phyloP scores from a whole-genome alignment of 83 land plant genomes.

The Diphasiastrum complanatum region DNA sequence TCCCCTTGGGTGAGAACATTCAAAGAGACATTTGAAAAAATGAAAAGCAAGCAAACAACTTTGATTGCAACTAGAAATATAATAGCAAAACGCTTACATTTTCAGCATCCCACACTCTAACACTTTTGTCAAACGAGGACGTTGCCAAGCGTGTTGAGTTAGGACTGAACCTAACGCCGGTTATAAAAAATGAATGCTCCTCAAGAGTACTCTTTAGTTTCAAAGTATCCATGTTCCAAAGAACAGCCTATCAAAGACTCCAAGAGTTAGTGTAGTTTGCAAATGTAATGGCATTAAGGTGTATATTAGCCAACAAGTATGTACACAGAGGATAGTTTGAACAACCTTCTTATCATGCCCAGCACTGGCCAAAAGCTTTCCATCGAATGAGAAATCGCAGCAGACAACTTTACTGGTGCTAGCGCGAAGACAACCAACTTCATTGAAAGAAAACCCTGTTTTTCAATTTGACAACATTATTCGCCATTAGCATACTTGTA shows the following conservation, averaged over 20 bases:
- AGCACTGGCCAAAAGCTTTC: constrained; percentile 85
- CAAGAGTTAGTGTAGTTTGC: not conserved
- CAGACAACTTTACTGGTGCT: constrained; percentile 73
- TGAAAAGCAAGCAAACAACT: not conserved
- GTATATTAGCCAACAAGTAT: not conserved
- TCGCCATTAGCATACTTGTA: not conserved
- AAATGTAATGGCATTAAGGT: not conserved
- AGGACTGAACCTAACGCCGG: constrained; percentile 96
- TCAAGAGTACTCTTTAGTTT: constrained; percentile 73
- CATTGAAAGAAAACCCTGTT: constrained; percentile 68
- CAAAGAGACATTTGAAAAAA: not conserved
- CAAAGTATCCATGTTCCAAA: constrained; percentile 79
- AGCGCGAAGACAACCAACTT: constrained; percentile 47
- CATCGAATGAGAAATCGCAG: constrained; percentile 93
- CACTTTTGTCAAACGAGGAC: constrained; percentile 93
- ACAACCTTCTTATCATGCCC: constrained; percentile 87
- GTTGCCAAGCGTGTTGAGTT: constrained; percentile 88
- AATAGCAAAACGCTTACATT: constrained; percentile 47
- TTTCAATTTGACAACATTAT: not conserved
- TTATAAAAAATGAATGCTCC: constrained; percentile 69
- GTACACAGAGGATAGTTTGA: not conserved
- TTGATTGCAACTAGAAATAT: not conserved
- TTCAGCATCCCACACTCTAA: constrained; percentile 95
- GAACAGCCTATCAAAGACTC: constrained; percentile 51
- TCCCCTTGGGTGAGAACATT: not conserved